Evolutionary conservation across 352 stramenopile genomes (phyloP), one percentile per base, ranked within the genome.

Genomic region (Labyrinthula sp.): DNA sequence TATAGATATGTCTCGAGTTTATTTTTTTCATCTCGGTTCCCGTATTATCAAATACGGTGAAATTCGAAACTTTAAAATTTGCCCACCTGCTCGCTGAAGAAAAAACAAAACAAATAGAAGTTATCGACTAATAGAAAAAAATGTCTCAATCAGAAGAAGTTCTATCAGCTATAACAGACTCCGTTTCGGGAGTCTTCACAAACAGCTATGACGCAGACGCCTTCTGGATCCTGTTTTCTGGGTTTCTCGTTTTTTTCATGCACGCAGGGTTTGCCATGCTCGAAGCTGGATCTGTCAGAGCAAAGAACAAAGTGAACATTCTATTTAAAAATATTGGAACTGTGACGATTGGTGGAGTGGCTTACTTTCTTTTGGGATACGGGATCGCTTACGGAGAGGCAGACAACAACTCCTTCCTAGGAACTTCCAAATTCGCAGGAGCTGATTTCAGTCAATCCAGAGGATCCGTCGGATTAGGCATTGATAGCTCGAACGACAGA

Each of bases 201-300:
- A 36, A 18, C 12, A 55, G 2, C 20, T 12, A 33, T 12, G 12
- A 50, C 21, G 43, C 43, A 5, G 14, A 43, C 17, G 17, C 40
- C 18, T 37, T 52, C 30, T 52, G 43, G 43, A 22, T 52, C 0
- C 30, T 52, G 17, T 17, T 52, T 7, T 15, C 30, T 0, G 46
- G 46, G 12, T 54, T 50, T 18, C 30, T 64, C 3, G 23, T 60
- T 1, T 56, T 34, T 17, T 64, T 39, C 40, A 48, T 63, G 40
- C 38, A 52, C 26, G 48, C 40, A 21, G 30, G 29, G 25, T 55
- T 58, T 33, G 36, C 45, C 25, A 48, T 59, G n/a, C 31, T 63
- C n/a, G 64, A 72, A 50, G 56, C 67, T 27, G 59, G 59, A 12
- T 64, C 27, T 22, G 46, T 62, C 14, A 46, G 60, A 35, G 17